A percentile compares a stretch with the other conserved stretches of the same genome.
These are phyloP conservation scores for Aspergillus latus DNA, from an alignment of 2,329 filamentous ascomycete genomes.

Conservation along the genomic window DNA sequence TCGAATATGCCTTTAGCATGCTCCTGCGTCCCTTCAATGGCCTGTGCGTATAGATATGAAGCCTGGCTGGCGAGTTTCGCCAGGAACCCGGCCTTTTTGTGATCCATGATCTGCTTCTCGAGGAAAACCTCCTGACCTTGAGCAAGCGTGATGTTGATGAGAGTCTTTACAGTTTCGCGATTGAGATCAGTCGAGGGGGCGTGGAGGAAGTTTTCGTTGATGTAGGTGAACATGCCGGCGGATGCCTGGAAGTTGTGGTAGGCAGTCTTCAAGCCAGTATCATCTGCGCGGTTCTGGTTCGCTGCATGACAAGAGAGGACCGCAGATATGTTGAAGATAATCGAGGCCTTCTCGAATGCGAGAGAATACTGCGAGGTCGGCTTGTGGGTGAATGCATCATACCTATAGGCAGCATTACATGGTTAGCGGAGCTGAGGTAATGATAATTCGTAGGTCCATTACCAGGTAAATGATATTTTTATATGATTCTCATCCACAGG, in stretches of 20 bases:
- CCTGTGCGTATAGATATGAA: constrained; percentile 81
- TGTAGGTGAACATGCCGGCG: constrained; percentile 99
- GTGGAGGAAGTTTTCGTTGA: constrained; percentile 98
- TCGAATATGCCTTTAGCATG: constrained; percentile 92
- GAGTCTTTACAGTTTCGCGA: constrained; percentile 88
- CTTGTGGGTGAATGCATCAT: constrained; percentile 98
- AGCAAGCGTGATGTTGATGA: constrained; percentile 90
- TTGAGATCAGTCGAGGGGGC: constrained; percentile 95
- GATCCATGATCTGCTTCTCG: constrained; percentile 90
- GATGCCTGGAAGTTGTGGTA: constrained; percentile 98
- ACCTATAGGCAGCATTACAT: constrained; percentile 57
- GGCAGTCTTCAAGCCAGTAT: constrained; percentile 88
- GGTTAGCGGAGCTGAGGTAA: constrained; percentile 8
- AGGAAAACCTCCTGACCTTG: constrained; percentile 97
- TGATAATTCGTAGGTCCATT: constrained; percentile 28
- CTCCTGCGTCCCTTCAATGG: constrained; percentile 85
- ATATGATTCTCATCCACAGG: constrained; percentile 98
- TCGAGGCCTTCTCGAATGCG: constrained; percentile 96
- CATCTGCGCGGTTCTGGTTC: constrained; percentile 86
- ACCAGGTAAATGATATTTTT: constrained; percentile 99
- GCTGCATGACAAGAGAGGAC: constrained; percentile 95
- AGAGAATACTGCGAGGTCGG: constrained; percentile 95
- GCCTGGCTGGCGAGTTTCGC: constrained; percentile 93
- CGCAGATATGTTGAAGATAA: constrained; percentile 99
- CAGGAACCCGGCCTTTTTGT: constrained; percentile 86